Evolutionary conservation across 768 basidiomycete genomes (phyloP).

Genomic region (Suillus americanus): DNA sequence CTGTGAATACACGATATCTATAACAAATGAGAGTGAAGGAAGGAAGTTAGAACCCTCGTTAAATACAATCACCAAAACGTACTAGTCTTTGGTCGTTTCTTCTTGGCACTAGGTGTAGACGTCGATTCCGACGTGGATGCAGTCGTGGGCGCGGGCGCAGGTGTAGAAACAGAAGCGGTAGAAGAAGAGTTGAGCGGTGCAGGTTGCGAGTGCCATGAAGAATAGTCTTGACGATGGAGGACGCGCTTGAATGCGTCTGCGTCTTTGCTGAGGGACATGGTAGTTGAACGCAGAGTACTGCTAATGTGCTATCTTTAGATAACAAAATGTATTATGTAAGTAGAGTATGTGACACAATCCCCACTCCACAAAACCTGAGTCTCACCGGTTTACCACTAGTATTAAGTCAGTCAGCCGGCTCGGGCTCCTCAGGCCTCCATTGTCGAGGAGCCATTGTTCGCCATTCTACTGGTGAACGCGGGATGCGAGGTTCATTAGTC

Average conservation of each 20-base stretch:
- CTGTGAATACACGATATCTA: conserved; percentile 82
- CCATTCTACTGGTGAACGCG: no score
- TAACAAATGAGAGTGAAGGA: conserved; percentile 32
- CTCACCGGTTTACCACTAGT: no score
- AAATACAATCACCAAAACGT: conserved; percentile 23
- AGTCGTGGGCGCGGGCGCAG: conserved; percentile 27
- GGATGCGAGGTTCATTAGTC: no score
- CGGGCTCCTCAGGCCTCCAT: no score
- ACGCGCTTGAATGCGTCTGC: conserved; percentile 67
- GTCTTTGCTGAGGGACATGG: conserved; percentile 72
- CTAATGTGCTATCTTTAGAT: no score
- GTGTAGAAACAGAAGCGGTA: conserved; percentile 9
- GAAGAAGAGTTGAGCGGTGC: conserved; percentile 29
- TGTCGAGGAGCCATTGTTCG: no score
- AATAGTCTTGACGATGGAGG: conserved; percentile 63
- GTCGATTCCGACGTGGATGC: conserved; percentile 33
- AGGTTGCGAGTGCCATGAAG: conserved; percentile 76
- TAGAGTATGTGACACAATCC: no score
- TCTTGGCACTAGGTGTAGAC: conserved; percentile 33
- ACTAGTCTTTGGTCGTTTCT: conserved; percentile 64
- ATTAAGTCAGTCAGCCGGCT: no score
- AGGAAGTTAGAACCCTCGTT: conserved; percentile 10
- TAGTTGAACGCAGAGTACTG: no score
- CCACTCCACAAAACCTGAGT: no score
- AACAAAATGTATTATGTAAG: no score